A percentile compares a stretch with the other conserved stretches of the same genome.
These are phyloP conservation scores for Sarocladiaceae sp. DNA, from an alignment of 2,329 filamentous ascomycete species.

Conservation along the genomic window DNA sequence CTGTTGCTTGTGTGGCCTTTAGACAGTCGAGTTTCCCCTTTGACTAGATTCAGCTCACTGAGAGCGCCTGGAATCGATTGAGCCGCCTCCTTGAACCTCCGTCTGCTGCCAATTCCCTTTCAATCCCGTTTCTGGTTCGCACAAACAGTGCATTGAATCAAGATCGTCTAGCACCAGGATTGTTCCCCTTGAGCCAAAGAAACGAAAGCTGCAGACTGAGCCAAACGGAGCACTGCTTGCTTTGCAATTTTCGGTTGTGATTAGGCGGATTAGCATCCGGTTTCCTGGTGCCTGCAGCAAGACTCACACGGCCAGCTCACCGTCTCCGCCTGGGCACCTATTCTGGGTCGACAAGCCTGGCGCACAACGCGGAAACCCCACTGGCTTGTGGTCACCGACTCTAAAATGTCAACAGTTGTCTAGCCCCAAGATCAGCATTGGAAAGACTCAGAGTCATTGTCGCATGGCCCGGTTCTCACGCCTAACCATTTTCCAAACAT, in stretches of 20 bases:
- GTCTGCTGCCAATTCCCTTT: too few relatives aligned
- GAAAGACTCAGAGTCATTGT: neutral
- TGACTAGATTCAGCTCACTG: neutral
- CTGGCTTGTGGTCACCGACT: slow-evolving; percentile 3
- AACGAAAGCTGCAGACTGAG: too few relatives aligned
- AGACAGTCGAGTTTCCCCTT: too few relatives aligned
- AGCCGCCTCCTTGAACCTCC: too few relatives aligned
- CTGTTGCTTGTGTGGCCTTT: neutral
- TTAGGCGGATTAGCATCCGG: neutral
- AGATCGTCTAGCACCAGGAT: too few relatives aligned
- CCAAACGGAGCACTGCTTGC: too few relatives aligned
- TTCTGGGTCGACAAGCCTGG: neutral
- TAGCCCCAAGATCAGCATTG: neutral
- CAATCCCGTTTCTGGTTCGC: neutral
- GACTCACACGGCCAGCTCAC: slow-evolving; percentile 6
- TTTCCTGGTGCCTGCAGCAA: neutral
- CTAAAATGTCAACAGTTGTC: neutral
- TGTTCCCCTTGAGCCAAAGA: too few relatives aligned
- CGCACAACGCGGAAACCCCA: neutral
- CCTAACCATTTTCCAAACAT: neutral
- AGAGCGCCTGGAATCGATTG: neutral
- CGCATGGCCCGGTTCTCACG: neutral
- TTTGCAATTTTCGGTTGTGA: too few relatives aligned
- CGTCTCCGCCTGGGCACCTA: slow-evolving; percentile 1
- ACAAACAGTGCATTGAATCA: neutral